Evolutionary conservation across 352 stramenopile species (phyloP).

Genomic region (Globisporangium spiculum): DNA sequence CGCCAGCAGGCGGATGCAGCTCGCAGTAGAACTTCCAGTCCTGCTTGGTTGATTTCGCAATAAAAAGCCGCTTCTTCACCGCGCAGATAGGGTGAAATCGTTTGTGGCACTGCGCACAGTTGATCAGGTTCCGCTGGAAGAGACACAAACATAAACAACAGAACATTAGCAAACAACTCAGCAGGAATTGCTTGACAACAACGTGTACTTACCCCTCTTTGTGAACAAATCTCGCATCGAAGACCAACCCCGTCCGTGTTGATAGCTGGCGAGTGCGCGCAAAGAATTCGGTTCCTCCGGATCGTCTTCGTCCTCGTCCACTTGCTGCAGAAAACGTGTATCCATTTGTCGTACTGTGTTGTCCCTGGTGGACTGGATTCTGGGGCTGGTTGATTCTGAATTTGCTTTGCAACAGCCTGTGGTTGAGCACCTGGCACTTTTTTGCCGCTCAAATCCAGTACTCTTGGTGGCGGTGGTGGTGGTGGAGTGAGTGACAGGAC

Average conservation of each 20-base stretch:
- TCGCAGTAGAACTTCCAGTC: conserved; percentile 84
- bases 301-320: conserved; percentile 68
- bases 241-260: conserved; percentile 23
- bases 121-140: conserved; percentile 43
- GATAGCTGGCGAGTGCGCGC: conserved; percentile 31
- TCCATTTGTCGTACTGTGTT: conserved; percentile 45
- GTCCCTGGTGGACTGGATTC: not conserved
- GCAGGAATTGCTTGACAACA: not conserved
- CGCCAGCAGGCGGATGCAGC: conserved; percentile 53
- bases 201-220: conserved; percentile 30
- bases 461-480: not conserved
- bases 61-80: conserved; percentile 59
- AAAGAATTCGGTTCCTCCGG: conserved; percentile 66
- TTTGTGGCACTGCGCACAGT: conserved; percentile 57
- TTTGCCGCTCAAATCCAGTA: conserved; percentile 2
- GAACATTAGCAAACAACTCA: not conserved
- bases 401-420: conserved; percentile 3
- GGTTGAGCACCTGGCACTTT: not conserved
- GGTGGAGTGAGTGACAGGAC: conserved; percentile 2
- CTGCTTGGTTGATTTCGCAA: conserved; percentile 49
- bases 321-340: conserved; percentile 77
- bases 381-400: not conserved
- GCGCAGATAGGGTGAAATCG: conserved; percentile 77
- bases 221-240: conserved; percentile 61
- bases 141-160: conserved; percentile 11